Evolutionary conservation across 208 protist species (phyloP).

Genomic region (Wallacemonas sp.): DNA sequence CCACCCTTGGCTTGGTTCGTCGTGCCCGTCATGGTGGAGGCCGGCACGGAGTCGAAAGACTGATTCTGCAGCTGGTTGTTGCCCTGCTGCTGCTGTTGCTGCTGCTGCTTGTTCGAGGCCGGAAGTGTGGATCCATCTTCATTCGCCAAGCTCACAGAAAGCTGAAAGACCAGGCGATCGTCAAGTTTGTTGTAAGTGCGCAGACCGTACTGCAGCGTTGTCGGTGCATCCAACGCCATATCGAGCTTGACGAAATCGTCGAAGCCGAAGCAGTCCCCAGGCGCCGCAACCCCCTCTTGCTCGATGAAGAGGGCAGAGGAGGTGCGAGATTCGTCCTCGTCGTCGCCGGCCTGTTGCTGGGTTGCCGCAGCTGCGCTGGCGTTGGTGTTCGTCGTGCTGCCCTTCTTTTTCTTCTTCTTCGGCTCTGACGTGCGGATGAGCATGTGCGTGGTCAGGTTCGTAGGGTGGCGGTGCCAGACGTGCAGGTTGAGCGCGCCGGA

Average conservation of each 20-base stretch:
- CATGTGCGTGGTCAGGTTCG: constrained; percentile 38
- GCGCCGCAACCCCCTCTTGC: constrained; percentile 38
- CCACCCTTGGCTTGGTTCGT: constrained; percentile 15
- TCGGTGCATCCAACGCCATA: constrained; percentile 46
- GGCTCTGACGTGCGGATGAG: constrained; percentile 66
- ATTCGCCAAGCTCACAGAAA: constrained; percentile 43
- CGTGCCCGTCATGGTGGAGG: constrained; percentile 1
- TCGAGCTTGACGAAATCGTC: constrained; percentile 46
- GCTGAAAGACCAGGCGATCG: constrained; percentile 76
- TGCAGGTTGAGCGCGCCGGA: constrained; percentile 41
- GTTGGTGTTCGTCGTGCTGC: constrained; percentile 12
- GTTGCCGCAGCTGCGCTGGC: constrained; percentile 6
- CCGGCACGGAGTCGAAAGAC: constrained; percentile 16
- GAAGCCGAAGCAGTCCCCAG: constrained; percentile 69
- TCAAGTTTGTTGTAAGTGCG: constrained; percentile 70
- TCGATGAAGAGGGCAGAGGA: constrained; percentile 63
- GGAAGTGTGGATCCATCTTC: constrained; percentile 33
- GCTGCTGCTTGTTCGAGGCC: constrained; percentile 25
- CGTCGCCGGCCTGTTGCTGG: neutral
- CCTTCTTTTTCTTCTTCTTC: constrained; percentile 70
- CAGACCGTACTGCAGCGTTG: constrained; percentile 51
- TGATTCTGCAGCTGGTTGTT: constrained; percentile 3
- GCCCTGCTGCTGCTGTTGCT: too few species aligned
- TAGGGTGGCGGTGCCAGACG: constrained; percentile 68
- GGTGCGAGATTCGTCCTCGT: constrained; percentile 21